Base-by-base conservation (phyloP, 164 flowering plant species). In the Chimonanthus praecox region DNA sequence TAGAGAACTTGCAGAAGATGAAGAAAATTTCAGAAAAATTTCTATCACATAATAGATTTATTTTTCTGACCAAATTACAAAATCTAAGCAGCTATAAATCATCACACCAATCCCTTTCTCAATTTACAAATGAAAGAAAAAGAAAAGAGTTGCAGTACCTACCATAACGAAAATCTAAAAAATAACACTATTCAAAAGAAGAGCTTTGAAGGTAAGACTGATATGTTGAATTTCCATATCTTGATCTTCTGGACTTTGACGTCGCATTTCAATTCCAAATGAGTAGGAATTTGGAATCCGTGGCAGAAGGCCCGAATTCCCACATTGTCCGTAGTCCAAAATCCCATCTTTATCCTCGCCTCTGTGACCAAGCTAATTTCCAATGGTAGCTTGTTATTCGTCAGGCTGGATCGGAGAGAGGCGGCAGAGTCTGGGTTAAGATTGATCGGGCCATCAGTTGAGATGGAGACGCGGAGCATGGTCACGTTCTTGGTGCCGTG, bases 301-400 rank as follows among this genome's bases (percentile, higher is more conserved):
- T 69, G 75, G 67, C 99, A 95, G 6, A 77, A 63, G 4, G 89
- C 97, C 18, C 89, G 78, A 67, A 93, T 81, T 4, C 77, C 64
- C 4, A 90, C 71, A 73, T 76, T 93, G 50, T 82, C 84, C 44
- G 85, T 86, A 80, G 88, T 88, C 76, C 90, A 5, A 1, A 76
- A 78, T 3, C 92, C 97, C 66, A 89, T 73, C 87, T 90, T 88
- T 69, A 78, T 90, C 70, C 78, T 83, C 75, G 90, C 91, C 71
- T 86, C 88, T 4, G 99, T 95, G 5, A 90, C 89, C 66, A 90
- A 20, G 68, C 76, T 70, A 6, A 89, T 76, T 81, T 77, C 75
- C 78, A 95, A 48, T 5, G 90, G 87, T 71, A 92, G 47, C 3
- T 86, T 86, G 18, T 70, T 83, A 75, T 83, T 86, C 85, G 84